Evolutionary conservation across 1,139 yeast genomes (phyloP), one percentile per base, ranked within the genome.

Genomic region (Sugiyamaella xylanicola): DNA sequence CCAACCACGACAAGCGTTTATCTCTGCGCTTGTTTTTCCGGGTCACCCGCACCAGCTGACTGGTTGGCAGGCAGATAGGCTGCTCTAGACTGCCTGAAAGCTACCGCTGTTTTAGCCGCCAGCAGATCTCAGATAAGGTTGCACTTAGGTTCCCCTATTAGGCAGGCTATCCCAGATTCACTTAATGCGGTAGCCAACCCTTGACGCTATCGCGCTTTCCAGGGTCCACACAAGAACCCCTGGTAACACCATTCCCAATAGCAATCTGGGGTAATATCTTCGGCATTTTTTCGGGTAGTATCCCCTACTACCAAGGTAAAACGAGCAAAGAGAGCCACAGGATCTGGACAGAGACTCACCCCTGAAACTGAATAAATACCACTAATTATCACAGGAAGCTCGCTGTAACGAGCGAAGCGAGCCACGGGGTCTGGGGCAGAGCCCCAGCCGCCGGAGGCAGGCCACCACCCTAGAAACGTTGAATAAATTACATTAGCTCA

Each of bases 131-230:
- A 45, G 49, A 45, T 45, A 45, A 32, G 41, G 49, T 32, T 45
- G 11, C 32, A 35, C 29, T 35, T 25, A 45, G 22, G 20, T 19
- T 45, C 11, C 49, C 41, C 8, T 2, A 45, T 32, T 20, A 32
- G 49, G 49, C 25, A 45, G 49, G 49, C 49, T 20, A 45, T 25
- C 36, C 47, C 47, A 25, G 21, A 27, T 11, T 20, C 8, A 25
- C 29, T 15, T 7, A 7, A 41, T 8, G 8, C 25, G 9, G 29
- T 2, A 4, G 11, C 17, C 13, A 45, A 45, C 49, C 49, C 49
- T 32, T 45, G 20, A 45, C 41, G 41, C 41, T 45, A 35, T 35
- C 40, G n/a, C n/a, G n/a, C n/a, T n/a, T n/a, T n/a, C n/a, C n/a
- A n/a, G n/a, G n/a, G n/a, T n/a, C n/a, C n/a, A n/a, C n/a, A n/a